Conservation (phyloP, 371 early-diverging fungal species). For the Umbelopsis sp. region DNA sequence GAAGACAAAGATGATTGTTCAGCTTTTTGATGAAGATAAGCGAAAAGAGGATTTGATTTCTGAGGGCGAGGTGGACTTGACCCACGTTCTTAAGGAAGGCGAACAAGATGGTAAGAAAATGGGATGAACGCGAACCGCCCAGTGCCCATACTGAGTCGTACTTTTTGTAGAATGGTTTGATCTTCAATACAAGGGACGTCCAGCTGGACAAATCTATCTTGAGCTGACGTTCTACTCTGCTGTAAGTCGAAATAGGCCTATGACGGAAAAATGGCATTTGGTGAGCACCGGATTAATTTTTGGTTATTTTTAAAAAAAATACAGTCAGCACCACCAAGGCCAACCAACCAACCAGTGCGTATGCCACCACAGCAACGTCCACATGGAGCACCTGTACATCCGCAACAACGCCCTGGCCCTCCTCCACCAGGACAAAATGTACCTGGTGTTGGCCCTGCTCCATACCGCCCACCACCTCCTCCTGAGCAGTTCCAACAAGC, state of each 20-base stretch:
- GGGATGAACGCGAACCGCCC: too few relatives aligned
- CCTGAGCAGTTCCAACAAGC: background rate
- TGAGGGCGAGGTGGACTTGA: conserved; percentile 64
- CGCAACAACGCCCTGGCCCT: conserved; percentile 10
- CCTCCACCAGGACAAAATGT: background rate
- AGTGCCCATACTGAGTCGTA: background rate
- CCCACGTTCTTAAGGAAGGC: conserved; percentile 62
- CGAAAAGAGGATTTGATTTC: conserved; percentile 66
- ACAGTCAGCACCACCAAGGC: conserved; percentile 1
- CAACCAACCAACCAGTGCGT: conserved; percentile 28
- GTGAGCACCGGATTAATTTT: background rate
- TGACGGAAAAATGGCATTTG: background rate
- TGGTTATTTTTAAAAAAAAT: background rate
- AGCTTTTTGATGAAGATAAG: conserved; percentile 51
- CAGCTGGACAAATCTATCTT: conserved; percentile 58
- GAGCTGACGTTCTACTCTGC: conserved; percentile 64
- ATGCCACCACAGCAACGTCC: conserved; percentile 4
- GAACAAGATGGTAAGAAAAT: conserved; percentile 64
- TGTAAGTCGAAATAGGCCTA: conserved; percentile 36
- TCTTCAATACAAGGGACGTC: conserved; percentile 51
- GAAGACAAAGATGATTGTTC: conserved; percentile 43
- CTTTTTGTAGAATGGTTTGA: conserved; percentile 54
- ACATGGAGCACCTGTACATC: conserved; percentile 17
- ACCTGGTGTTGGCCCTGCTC: conserved; percentile 1
- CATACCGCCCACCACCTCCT: conserved; percentile 1